Evolutionary conservation across 2,329 filamentous ascomycete genomes (phyloP).

Genomic region (Pyricularia sp.): DNA sequence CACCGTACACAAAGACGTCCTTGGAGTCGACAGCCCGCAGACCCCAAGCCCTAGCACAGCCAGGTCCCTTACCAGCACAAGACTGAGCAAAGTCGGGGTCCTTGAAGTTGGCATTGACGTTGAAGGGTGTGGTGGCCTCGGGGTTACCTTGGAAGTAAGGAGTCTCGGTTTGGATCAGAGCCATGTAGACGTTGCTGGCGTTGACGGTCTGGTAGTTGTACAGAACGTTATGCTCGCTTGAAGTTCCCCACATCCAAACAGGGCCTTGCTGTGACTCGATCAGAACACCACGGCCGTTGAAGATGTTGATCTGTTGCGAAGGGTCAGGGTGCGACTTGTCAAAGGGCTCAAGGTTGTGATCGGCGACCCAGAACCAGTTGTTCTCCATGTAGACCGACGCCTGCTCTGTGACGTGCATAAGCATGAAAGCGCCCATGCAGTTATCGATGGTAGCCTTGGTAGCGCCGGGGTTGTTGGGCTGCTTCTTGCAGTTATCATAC

Average conservation of each 20-base stretch:
- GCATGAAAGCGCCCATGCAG: slow-evolving; percentile 66
- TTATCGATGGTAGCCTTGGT: slow-evolving; percentile 45
- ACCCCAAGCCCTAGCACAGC: slow-evolving; percentile 69
- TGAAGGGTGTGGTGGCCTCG: slow-evolving; percentile 57
- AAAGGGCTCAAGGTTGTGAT: slow-evolving; percentile 74
- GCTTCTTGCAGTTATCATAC: slow-evolving; percentile 70
- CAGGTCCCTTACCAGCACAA: slow-evolving; percentile 30
- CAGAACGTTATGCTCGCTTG: slow-evolving; percentile 55
- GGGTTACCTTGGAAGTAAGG: slow-evolving; percentile 84
- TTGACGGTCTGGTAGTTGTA: slow-evolving; percentile 82
- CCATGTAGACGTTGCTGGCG: slow-evolving; percentile 73
- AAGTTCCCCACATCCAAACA: slow-evolving; percentile 73
- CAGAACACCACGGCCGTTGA: slow-evolving; percentile 75
- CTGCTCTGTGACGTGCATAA: slow-evolving; percentile 54
- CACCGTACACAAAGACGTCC: slow-evolving; percentile 61
- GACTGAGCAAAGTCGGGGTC: slow-evolving; percentile 60
- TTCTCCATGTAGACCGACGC: slow-evolving; percentile 74
- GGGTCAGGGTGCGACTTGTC: slow-evolving; percentile 42
- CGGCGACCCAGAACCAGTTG: slow-evolving; percentile 81
- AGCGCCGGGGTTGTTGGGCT: slow-evolving; percentile 40
- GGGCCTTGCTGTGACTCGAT: slow-evolving; percentile 67
- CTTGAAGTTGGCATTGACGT: slow-evolving; percentile 41
- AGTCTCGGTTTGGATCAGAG: slow-evolving; percentile 80
- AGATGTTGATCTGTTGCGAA: slow-evolving; percentile 64
- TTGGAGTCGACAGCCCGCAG: slow-evolving; percentile 59